Percentiles rank a stretch among this genome's conserved stretches.
Conservation (phyloP, 1,139 yeast genomes). For the Suhomyces panamericanus region DNA sequence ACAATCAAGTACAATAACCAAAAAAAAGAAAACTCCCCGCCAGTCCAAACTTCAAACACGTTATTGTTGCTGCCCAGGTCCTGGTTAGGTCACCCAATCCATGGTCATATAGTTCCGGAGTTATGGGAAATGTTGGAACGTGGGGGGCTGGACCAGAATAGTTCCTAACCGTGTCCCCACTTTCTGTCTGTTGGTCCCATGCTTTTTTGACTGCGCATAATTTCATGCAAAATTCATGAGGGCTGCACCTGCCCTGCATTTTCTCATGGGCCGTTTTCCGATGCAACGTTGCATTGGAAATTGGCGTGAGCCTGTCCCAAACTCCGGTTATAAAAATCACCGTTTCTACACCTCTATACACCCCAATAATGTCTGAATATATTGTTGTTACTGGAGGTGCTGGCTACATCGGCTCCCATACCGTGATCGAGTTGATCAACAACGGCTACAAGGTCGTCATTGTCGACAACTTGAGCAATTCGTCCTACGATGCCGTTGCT, state of each 20-base stretch:
- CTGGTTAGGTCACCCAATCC: background rate
- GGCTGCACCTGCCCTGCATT: background rate
- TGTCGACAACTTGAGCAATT: constrained; percentile 68
- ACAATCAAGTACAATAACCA: background rate
- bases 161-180: background rate
- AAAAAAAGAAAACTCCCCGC: background rate
- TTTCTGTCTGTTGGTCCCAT: background rate
- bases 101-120: background rate
- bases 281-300: constrained; percentile 9
- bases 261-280: background rate
- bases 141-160: too few relatives aligned
- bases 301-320: too few relatives aligned
- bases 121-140: background rate
- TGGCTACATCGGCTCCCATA: constrained; percentile 85
- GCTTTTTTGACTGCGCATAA: background rate
- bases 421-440: constrained; percentile 64
- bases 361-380: constrained; percentile 21
- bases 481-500: constrained; percentile 66
- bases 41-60: too few relatives aligned
- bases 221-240: background rate
- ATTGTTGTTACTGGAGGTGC: constrained; percentile 86
- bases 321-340: too few relatives aligned
- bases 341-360: background rate
- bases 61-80: background rate
- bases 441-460: constrained; percentile 70